Evolutionary conservation across 306 rosid genomes (phyloP), one percentile per base, ranked within the genome.

Genomic region (Boehmeria nivea): DNA sequence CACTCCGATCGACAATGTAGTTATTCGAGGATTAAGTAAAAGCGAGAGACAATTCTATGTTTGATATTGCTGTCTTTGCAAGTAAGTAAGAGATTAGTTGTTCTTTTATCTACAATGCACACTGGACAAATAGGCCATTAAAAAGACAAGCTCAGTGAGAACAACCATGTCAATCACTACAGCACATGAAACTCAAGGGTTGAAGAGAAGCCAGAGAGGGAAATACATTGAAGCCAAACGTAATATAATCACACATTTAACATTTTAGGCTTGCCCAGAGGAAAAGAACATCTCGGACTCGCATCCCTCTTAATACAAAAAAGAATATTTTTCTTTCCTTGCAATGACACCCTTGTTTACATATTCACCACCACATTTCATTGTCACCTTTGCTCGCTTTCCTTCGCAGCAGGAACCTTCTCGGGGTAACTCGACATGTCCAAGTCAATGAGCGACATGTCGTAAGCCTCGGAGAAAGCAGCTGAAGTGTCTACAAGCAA

Each of bases 391-490:
- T 50, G 53, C 42, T 52, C 72, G 17, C 68, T 56, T 61, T 65
- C 76, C 69, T 81, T 84, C 51, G 73, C 96, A 4, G 94, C 82
- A 54, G 96, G 81, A 47, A 93, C 99, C 40, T 83, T 61, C 6
- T 82, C 72, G 10, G 99, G 89, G 81, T 77, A 93, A 66, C 75
- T 70, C 59, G 89, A 71, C 48, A 80, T 50, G 62, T 93, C 96
- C 83, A 93, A 80, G 68, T 87, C 96, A 46, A 85, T 79, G 31
- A 93, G 77, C 6, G 96, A 73, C 84, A 93, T 72, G 68, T 93
- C 96, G 14, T 85, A 85, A 8, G 96, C 74, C 46, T 58, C 68
- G 22, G 82, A 45, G 13, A 54, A 54, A 64, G 83, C 70, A 74
- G 68, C 72, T 17, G 86, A 75, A 50, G 79, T 25, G 57, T 93